Evolutionary conservation across 2,329 filamentous ascomycete species (phyloP).

Genomic region (Calycina marina): DNA sequence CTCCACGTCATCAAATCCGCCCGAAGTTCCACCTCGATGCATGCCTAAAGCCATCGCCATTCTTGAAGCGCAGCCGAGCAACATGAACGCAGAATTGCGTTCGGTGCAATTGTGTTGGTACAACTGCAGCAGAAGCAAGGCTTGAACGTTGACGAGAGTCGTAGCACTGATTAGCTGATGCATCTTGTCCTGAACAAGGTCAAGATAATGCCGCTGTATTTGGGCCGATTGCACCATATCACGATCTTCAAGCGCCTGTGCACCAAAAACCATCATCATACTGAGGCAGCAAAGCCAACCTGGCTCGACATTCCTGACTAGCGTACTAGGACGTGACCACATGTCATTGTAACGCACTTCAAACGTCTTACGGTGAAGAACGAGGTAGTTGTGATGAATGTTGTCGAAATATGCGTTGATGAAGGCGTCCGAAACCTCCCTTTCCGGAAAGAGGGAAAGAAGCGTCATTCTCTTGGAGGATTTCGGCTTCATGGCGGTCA

Average conservation of each 20-base stretch:
- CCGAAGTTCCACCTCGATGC: constrained; percentile 27
- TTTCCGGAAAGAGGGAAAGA: constrained; percentile 21
- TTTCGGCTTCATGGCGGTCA: constrained; percentile 4
- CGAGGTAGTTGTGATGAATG: constrained; percentile 25
- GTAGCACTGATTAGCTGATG: constrained; percentile 25
- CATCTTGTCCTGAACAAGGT: constrained; percentile 23
- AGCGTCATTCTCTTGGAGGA: constrained; percentile 3
- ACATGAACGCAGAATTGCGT: constrained; percentile 26
- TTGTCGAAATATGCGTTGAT: constrained; percentile 26
- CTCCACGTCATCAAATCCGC: constrained; percentile 23
- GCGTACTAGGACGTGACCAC: constrained; percentile 17
- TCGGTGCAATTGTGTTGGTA: constrained; percentile 29
- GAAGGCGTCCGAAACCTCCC: constrained; percentile 25
- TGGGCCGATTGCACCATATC: constrained; percentile 19
- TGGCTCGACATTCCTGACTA: constrained; percentile 23
- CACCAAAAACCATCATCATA: constrained; percentile 23
- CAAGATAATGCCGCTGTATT: constrained; percentile 23
- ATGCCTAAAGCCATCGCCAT: constrained; percentile 30
- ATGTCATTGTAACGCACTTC: constrained; percentile 25
- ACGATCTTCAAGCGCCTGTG: constrained; percentile 23
- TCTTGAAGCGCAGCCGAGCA: constrained; percentile 27
- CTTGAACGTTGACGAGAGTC: constrained; percentile 28
- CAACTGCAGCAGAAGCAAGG: constrained; percentile 27
- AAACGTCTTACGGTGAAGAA: constrained; percentile 28
- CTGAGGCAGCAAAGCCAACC: constrained; percentile 29